Evolutionary conservation across 345 rosid genomes (phyloP).

Genomic region (Brassica nigra): DNA sequence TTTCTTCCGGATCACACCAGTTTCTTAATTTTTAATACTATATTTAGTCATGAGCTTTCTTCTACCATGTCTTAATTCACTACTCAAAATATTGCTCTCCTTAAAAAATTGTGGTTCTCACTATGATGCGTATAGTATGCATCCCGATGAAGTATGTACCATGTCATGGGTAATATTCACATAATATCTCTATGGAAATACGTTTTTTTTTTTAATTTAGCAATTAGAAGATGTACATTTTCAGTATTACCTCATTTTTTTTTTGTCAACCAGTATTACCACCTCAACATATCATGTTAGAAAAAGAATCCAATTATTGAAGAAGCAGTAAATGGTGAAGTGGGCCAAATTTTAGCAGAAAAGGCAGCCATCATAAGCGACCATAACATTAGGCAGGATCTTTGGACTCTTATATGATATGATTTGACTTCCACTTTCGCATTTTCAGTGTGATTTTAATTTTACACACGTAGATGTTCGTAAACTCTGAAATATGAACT

Average conservation of each 20-base stretch:
- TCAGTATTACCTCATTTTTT: neutral
- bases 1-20: constrained; percentile 12
- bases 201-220: neutral
- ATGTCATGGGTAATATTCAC: neutral
- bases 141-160: neutral
- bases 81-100: neutral
- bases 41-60: neutral
- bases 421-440: constrained; percentile 7
- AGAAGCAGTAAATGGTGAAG: constrained; percentile 24
- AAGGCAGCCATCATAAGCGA: constrained; percentile 42
- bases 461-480: constrained; percentile 5
- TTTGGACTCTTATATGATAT: constrained; percentile 22
- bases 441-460: constrained; percentile 15
- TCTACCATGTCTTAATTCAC: neutral
- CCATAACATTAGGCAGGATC: constrained; percentile 22
- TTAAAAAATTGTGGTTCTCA: constrained; percentile 5
- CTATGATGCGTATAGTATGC: neutral
- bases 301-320: constrained; percentile 17
- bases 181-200: neutral
- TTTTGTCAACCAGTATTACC: neutral
- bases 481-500: neutral
- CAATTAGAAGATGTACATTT: neutral
- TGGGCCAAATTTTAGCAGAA: constrained; percentile 32
- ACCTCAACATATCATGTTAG: neutral
- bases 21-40: neutral